Conservation (phyloP, 1,284 basidiomycete genomes). For the Cutaneotrichosporon sp. region DNA sequence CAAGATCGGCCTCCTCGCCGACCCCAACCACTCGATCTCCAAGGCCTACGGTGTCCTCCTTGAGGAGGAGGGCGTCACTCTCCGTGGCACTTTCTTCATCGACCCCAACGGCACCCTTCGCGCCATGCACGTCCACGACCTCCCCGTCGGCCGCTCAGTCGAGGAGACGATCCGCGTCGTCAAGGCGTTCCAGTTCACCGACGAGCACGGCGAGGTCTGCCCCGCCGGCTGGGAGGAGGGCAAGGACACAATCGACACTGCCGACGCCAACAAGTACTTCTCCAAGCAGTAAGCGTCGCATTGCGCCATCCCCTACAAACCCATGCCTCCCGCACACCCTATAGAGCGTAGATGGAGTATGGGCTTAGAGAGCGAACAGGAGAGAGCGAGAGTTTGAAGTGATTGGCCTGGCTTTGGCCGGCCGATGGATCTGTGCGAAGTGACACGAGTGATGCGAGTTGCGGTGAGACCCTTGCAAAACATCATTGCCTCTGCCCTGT, state of each 20-base stretch:
- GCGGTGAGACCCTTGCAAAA: neutral
- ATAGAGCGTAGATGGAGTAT: constrained; percentile 19
- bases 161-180: constrained; percentile 84
- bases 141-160: constrained; percentile 85
- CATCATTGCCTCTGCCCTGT: constrained; percentile 1
- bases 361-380: constrained; percentile 1
- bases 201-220: constrained; percentile 85
- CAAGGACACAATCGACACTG: constrained; percentile 46
- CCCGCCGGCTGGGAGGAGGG: constrained; percentile 72
- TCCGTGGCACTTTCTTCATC: constrained; percentile 84
- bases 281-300: constrained; percentile 47
- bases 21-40: constrained; percentile 54
- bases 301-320: neutral
- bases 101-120: constrained; percentile 80
- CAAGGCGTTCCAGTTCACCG: constrained; percentile 78
- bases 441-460: neutral
- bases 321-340: neutral
- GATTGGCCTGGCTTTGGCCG: neutral
- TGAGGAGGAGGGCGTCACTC: constrained; percentile 78
- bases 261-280: constrained; percentile 73
- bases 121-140: constrained; percentile 66
- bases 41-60: constrained; percentile 78
- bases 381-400: constrained; percentile 4
- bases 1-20: constrained; percentile 64
- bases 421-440: constrained; percentile 8